Base-by-base conservation (phyloP, 2,329 filamentous ascomycete genomes). In the Cladorrhinum sp. region DNA sequence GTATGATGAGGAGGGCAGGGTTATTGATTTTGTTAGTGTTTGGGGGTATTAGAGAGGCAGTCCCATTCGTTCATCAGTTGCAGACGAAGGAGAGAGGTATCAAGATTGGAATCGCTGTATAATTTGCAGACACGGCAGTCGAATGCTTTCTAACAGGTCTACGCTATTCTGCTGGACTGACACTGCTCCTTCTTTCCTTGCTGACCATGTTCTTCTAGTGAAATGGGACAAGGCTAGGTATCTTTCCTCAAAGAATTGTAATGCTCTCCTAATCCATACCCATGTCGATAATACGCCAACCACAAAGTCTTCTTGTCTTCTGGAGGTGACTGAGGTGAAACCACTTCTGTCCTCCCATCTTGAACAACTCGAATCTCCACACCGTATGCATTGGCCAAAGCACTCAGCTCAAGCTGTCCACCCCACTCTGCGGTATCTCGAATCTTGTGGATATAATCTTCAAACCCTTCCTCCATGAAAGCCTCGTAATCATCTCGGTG, bases 261-360 rank as follows among this genome's bases (percentile, higher is more conserved):
- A 77, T 99, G 95, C 78, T 98, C 95, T 12, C 95, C 95, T 54
- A 99, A 78, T 1, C 93, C 93, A 74, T 96, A 98, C 53, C 91
- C 91, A 77, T 97, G 92, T 69, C 90, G 84, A 75, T 98, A 98
- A 75, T 98, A 99, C 36, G 92, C 93, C 74, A 99, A 74, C 93
- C 95, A 98, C 55, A 96, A 82, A 66, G 84, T 85, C 67, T 83
- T 83, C 66, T 77, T 79, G 57, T 74, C 72, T 5, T 75, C 75
- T 3, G 75, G 76, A 12, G 6, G 4, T 13, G 68, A 71, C 23
- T n/a, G 22, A 32, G 59, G 50, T 64, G 85, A 81, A 68, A 82
- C 80, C 64, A 98, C 91, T 66, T 84, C 88, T 73, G 96, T 86
- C 59, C 87, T 79, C 3, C 92, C 92, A 72, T 93, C 89, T 69